These are phyloP conservation scores for Pulveroboletus sp. DNA, from an alignment of 768 basidiomycete species.

Conservation along the genomic window DNA sequence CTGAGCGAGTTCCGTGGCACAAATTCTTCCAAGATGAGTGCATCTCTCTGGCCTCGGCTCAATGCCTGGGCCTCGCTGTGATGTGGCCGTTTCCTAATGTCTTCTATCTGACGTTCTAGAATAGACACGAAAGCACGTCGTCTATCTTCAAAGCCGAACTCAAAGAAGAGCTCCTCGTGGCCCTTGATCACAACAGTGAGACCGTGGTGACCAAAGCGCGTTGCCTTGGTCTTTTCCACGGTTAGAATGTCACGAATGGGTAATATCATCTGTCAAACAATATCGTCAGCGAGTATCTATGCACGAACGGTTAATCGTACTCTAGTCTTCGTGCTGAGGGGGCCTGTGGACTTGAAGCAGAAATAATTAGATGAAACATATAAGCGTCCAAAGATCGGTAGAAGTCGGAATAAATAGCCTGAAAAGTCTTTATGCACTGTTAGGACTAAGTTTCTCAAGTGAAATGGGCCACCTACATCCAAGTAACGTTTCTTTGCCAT, in stretches of 20 bases:
- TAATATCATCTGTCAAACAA: constrained; percentile 76
- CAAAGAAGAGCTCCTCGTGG: constrained; percentile 97
- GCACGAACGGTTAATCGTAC: constrained; percentile 43
- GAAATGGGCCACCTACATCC: constrained; percentile 63
- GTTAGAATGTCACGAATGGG: constrained; percentile 88
- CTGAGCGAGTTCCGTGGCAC: constrained; percentile 46
- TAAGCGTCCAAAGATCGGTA: constrained; percentile 87
- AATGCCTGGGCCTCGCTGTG: constrained; percentile 42
- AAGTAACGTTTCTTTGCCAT: constrained; percentile 81
- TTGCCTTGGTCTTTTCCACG: constrained; percentile 80
- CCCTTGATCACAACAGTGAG: constrained; percentile 89
- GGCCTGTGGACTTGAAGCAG: constrained; percentile 90
- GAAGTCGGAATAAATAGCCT: constrained; percentile 82
- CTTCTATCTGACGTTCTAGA: constrained; percentile 80
- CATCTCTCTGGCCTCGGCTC: constrained; percentile 61
- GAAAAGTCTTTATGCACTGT: constrained; percentile 69
- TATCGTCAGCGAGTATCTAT: constrained; percentile 4
- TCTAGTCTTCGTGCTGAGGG: constrained; percentile 75
- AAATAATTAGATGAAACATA: constrained; percentile 92
- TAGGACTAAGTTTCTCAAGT: not conserved
- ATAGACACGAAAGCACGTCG: constrained; percentile 74
- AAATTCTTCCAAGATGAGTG: constrained; percentile 83
- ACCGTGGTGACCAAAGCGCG: constrained; percentile 87
- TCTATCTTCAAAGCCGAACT: constrained; percentile 80
- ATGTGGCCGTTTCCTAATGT: constrained; percentile 49